Evolutionary conservation across 1,284 basidiomycete species (phyloP).

Genomic region (Crucibulum cyathiforme): DNA sequence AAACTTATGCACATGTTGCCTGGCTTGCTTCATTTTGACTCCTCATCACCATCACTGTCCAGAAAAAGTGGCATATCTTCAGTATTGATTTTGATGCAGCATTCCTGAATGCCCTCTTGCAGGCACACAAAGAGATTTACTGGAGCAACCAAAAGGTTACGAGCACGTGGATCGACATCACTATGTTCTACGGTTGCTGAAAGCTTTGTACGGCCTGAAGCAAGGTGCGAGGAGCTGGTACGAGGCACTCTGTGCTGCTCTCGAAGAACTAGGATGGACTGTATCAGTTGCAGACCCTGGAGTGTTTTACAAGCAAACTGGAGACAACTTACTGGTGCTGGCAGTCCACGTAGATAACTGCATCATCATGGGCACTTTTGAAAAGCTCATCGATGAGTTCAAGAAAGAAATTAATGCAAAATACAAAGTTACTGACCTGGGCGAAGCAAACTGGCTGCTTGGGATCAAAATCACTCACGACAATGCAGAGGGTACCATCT

Average conservation of each 20-base stretch:
- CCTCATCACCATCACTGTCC: background rate
- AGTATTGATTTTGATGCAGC: background rate
- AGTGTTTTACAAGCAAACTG: slow-evolving; percentile 10
- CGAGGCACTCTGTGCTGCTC: slow-evolving; percentile 17
- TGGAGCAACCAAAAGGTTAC: slow-evolving; percentile 2
- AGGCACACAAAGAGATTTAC: background rate
- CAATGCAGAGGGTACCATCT: slow-evolving; percentile 10
- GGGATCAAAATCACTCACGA: slow-evolving; percentile 30
- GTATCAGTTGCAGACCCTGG: background rate
- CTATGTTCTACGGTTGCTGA: background rate
- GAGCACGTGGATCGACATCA: slow-evolving; percentile 7
- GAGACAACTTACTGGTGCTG: slow-evolving; percentile 7
- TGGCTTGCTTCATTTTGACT: background rate
- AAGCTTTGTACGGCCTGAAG: slow-evolving; percentile 28
- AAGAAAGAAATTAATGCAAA: slow-evolving; percentile 17
- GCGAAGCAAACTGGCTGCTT: slow-evolving; percentile 26
- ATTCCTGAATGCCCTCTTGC: background rate
- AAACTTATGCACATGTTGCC: slow-evolving; percentile 11
- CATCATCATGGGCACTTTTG: slow-evolving; percentile 15
- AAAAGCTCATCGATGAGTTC: slow-evolving; percentile 10
- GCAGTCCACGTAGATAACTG: background rate
- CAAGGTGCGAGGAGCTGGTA: slow-evolving; percentile 11
- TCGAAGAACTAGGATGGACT: background rate
- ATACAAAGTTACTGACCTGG: slow-evolving; percentile 1
- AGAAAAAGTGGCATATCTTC: background rate